These are phyloP conservation scores for Colletotrichum sp. DNA, from an alignment of 2,329 filamentous ascomycete genomes.

Conservation along the genomic window DNA sequence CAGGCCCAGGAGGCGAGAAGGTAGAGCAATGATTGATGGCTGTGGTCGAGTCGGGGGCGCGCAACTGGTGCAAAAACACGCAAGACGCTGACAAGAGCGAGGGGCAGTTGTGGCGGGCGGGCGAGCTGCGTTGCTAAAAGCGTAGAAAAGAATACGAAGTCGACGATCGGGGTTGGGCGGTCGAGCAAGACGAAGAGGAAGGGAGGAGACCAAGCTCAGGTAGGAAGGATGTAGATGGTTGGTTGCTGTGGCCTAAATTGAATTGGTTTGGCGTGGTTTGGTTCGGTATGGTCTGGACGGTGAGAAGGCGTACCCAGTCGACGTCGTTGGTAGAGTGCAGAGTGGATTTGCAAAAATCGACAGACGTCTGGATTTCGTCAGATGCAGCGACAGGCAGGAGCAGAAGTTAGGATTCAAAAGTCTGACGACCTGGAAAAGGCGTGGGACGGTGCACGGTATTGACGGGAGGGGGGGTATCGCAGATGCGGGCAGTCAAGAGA, in stretches of 20 bases:
- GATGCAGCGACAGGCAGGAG: background rate
- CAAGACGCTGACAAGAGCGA: background rate
- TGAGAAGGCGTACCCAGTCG: background rate
- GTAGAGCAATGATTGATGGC: background rate
- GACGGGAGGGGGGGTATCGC: background rate
- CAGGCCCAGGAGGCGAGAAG: background rate
- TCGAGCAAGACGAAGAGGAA: background rate
- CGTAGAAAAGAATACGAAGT: background rate
- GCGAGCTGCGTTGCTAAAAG: background rate
- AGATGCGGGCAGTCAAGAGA: background rate
- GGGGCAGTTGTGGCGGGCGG: background rate
- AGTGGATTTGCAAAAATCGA: background rate
- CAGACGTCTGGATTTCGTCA: background rate
- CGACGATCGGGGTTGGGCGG: background rate
- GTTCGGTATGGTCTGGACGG: background rate
- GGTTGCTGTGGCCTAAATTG: background rate
- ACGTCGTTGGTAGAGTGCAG: background rate
- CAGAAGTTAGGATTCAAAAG: background rate
- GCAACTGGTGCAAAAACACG: slow-evolving; percentile 5
- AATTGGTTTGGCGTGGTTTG: background rate
- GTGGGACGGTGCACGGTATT: background rate
- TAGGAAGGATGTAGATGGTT: background rate
- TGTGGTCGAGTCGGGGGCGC: background rate
- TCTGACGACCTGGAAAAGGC: background rate
- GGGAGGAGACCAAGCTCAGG: background rate